Evolutionary conservation across 2,329 filamentous ascomycete genomes (phyloP), one percentile per base, ranked within the genome.

Genomic region (Tolypocladium tundrense): DNA sequence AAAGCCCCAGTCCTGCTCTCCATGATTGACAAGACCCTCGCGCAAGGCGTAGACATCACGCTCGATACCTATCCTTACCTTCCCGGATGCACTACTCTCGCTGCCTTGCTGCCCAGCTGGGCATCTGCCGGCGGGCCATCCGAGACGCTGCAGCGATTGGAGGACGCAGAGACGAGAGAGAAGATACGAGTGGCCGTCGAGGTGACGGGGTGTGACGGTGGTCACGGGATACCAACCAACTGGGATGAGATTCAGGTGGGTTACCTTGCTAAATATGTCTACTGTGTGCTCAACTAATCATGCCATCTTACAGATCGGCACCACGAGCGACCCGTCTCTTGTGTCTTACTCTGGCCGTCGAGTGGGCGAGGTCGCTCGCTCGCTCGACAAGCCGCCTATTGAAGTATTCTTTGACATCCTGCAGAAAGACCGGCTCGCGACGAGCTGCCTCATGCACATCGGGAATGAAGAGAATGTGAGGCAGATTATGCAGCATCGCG

Each of bases 191-290:
- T 64, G 7, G 64, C 62, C 3, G 56, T 66, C 8, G 64, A 66
- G 43, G 62, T 62, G 8, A 65, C 58, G 40, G 64, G 64, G 3
- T 66, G 63, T n/a, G 64, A 66, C 21, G 63, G 64, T 16, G 64
- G 64, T 0, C 64, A 66, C n/a, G 64, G 64, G n/a, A 66, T 66
- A 37, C 64, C 64, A 7, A 66, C 64, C 10, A 66, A 65, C 52
- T 66, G 64, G 64, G 64, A 65, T 16, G 64, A 65, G 42, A 66
- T 66, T 35, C 64, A 66, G 54, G 62, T 64, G 13, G 8, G 43
- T 27, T 11, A 45, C 6, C 31, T 21, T 21, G 31, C 27, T 52
- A 9, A 7, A 21, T n/a, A 4, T 8, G 31, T 8, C 19, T 37
- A 48, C 24, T 35, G 31, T 19, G 10, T 35, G 48, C 43, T 21